Conservation (phyloP, 805 yeast genomes). For the Cyberlindnera suaveolens region DNA sequence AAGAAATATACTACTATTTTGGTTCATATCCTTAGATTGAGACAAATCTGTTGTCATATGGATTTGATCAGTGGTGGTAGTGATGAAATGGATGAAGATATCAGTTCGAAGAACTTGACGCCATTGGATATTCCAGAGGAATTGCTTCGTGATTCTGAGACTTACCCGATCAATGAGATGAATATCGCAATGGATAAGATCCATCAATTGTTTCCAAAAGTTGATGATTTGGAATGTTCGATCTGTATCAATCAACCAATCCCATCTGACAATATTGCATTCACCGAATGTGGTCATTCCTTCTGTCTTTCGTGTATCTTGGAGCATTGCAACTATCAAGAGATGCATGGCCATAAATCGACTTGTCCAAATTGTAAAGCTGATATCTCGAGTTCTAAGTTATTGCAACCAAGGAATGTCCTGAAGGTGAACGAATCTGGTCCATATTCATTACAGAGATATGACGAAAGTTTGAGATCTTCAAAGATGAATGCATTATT, state of each 20-base stretch:
- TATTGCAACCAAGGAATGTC: slow-evolving; percentile 22
- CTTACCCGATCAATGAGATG: slow-evolving; percentile 10
- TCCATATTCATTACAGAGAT: slow-evolving; percentile 10
- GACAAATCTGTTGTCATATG: slow-evolving; percentile 87
- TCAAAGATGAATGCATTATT: slow-evolving; percentile 69
- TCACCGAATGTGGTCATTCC: slow-evolving; percentile 77
- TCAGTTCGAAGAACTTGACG: slow-evolving; percentile 16
- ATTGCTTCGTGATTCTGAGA: slow-evolving; percentile 3
- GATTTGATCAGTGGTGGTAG: slow-evolving; percentile 48
- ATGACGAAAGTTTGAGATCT: slow-evolving; percentile 39
- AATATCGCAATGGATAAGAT: slow-evolving; percentile 20
- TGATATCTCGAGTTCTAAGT: slow-evolving; percentile 44
- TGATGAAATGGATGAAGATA: slow-evolving; percentile 49
- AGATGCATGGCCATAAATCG: slow-evolving; percentile 35
- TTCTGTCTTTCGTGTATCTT: slow-evolving; percentile 69
- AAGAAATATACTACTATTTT: slow-evolving; percentile 72
- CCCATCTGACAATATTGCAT: slow-evolving; percentile 41
- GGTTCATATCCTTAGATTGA: slow-evolving; percentile 72
- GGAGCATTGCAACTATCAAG: slow-evolving; percentile 70
- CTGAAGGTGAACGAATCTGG: slow-evolving; percentile 20
- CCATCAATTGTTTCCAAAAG: slow-evolving; percentile 25
- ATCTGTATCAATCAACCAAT: slow-evolving; percentile 75
- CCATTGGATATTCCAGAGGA: slow-evolving; percentile 16
- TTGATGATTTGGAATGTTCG: slow-evolving; percentile 64
- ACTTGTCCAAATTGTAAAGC: slow-evolving; percentile 77